phyloP scores from a whole-genome alignment of 225 moss, liverwort and hornwort species.

The Climacium dendroides region DNA sequence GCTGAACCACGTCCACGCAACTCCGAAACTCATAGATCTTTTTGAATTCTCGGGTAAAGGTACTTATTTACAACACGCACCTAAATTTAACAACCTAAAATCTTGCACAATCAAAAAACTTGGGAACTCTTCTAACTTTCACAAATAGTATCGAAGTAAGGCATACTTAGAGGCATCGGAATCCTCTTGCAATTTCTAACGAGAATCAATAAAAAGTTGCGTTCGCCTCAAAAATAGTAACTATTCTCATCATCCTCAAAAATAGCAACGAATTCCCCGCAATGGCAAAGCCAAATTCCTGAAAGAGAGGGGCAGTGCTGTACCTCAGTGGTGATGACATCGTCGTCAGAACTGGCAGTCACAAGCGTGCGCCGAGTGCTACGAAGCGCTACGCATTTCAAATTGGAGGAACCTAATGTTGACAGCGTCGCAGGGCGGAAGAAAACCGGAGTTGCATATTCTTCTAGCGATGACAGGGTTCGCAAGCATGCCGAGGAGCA shows the following conservation, averaged over 20 bases:
- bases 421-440: neutral
- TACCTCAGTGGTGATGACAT: slow-evolving; percentile 31
- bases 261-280: neutral
- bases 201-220: neutral
- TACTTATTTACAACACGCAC: neutral
- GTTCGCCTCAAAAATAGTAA: neutral
- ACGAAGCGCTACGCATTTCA: neutral
- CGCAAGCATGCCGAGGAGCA: neutral
- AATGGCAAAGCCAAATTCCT: neutral
- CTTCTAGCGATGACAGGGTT: neutral
- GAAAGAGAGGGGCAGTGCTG: neutral
- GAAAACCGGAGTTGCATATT: neutral
- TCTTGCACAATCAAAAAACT: neutral
- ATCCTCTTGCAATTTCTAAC: neutral
- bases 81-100: neutral
- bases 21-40: neutral
- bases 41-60: neutral
- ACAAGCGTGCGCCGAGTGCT: neutral
- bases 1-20: neutral
- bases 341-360: slow-evolving; percentile 17
- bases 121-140: neutral
- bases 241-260: no score
- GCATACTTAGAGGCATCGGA: neutral
- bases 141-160: neutral
- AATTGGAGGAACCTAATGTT: neutral